Percentiles rank a stretch among this genome's conserved stretches.
phyloP scores from a whole-genome alignment of 2,329 filamentous ascomycete species.

The Aspergillus tubingensis region DNA sequence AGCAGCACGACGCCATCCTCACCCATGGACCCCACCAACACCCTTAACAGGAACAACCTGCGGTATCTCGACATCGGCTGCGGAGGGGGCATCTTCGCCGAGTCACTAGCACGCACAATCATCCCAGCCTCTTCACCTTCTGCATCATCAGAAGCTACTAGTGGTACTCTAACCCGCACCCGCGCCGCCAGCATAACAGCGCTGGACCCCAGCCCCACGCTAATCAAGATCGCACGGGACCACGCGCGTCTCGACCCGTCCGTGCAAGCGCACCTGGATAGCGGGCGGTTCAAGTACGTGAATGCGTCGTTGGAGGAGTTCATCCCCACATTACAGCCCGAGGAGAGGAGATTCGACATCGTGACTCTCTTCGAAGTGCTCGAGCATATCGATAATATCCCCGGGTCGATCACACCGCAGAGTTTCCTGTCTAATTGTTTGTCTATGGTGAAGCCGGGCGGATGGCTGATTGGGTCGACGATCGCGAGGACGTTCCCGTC shows the following conservation, averaged over 20 bases:
- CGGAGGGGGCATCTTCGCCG: slow-evolving; percentile 94
- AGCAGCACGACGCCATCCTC: slow-evolving; percentile 15
- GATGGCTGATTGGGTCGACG: slow-evolving; percentile 90
- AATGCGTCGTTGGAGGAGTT: slow-evolving; percentile 72
- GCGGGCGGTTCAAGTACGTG: slow-evolving; percentile 64
- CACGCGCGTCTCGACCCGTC: slow-evolving; percentile 75
- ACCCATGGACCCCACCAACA: slow-evolving; percentile 13
- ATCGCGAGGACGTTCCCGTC: slow-evolving; percentile 87
- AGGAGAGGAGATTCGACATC: slow-evolving; percentile 63
- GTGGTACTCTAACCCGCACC: slow-evolving; percentile 30
- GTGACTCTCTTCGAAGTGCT: slow-evolving; percentile 92
- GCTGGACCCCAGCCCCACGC: slow-evolving; percentile 46
- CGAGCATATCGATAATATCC: slow-evolving; percentile 81
- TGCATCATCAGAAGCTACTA: background rate
- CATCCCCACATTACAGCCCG: slow-evolving; percentile 13
- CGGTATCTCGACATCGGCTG: slow-evolving; percentile 90
- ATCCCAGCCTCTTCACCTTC: slow-evolving; percentile 29
- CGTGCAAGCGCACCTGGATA: slow-evolving; percentile 56
- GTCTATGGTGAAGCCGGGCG: slow-evolving; percentile 77
- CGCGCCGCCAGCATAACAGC: slow-evolving; percentile 47
- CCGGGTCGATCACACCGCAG: slow-evolving; percentile 70
- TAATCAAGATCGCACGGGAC: slow-evolving; percentile 65
- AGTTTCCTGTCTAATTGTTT: slow-evolving; percentile 59
- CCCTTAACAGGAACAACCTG: slow-evolving; percentile 27
- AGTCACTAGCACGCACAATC: slow-evolving; percentile 55